phyloP scores from a whole-genome alignment of 352 stramenopile genomes.

The Pythium pectinolyticum region DNA sequence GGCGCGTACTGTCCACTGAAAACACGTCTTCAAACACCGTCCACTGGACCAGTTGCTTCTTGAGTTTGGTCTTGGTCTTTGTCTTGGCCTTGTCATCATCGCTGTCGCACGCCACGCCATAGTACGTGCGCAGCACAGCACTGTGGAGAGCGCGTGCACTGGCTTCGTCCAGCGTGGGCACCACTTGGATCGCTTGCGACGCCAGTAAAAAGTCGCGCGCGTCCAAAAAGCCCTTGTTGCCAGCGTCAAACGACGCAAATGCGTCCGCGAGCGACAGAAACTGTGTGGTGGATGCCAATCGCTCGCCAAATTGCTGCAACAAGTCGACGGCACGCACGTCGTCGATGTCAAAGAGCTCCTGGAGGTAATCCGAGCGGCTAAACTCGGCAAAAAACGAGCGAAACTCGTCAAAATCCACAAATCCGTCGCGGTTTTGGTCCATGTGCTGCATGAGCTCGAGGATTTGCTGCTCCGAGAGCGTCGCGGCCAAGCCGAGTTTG shows the following conservation, averaged over 20 bases:
- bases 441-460: conserved; percentile 93
- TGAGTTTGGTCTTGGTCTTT: conserved; percentile 37
- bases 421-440: conserved; percentile 88
- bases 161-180: conserved; percentile 45
- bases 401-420: conserved; percentile 91
- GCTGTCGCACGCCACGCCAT: conserved; percentile 37
- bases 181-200: conserved; percentile 46
- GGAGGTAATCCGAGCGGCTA: conserved; percentile 64
- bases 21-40: conserved; percentile 81
- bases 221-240: conserved; percentile 38
- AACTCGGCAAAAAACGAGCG: conserved; percentile 84
- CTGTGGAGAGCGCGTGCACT: conserved; percentile 57
- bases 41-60: conserved; percentile 51
- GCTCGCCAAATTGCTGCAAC: conserved; percentile 61
- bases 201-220: conserved; percentile 55
- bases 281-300: conserved; percentile 40
- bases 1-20: conserved; percentile 61
- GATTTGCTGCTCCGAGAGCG: conserved; percentile 87
- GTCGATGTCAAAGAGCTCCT: conserved; percentile 76
- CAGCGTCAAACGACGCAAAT: conserved; percentile 57
- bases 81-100: not conserved
- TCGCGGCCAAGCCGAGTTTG: conserved; percentile 51
- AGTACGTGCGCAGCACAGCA: conserved; percentile 68
- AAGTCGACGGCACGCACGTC: conserved; percentile 72
- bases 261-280: conserved; percentile 55